Base-by-base conservation (phyloP, 1,284 basidiomycete species). In the Cryptococcus hybrid region DNA sequence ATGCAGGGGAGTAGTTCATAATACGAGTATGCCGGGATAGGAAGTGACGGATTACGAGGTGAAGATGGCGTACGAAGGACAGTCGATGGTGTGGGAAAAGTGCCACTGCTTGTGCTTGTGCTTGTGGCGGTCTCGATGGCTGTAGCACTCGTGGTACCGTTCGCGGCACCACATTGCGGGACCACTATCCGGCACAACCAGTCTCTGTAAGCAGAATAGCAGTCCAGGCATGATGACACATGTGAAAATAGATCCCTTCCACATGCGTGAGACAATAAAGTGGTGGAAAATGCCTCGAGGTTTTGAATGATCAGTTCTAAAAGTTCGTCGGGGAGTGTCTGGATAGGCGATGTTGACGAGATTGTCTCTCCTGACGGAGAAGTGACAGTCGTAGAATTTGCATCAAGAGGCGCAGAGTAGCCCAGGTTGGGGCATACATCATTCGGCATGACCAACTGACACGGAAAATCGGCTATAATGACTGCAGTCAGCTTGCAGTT, bases 231-330 rank as follows among this genome's bases (percentile, higher is more conserved):
- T 1, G 84, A 82, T 18, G 88, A 84, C 5, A 91, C 77, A 1
- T 87, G 88, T 7, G 88, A 90, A 78, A 91, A 93, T 49, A 82
- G 71, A 71, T 92, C 90, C 30, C 89, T 82, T 3, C 90, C 90
- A 68, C 90, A 92, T 1, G 88, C 84, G 61, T 85, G 84, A 2
- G 87, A 86, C 12, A 82, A 80, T 15, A 93, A 83, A 12, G 84
- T 83, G 0, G 82, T 81, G 1, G 88, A 87, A 75, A 92, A 90
- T 68, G 89, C 88, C 37, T 85, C 76, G 60, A 92, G 77, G 59
- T 84, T 85, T 5, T 80, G 77, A 24, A 85, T 72, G 46, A 91
- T 79, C 7, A 84, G 81, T 2, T 71, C 67, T 8, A 81, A 76
- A 42, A 89, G 73, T 15, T 60, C 61, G 8, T 71, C 66, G 0